phyloP scores from a whole-genome alignment of 2,329 filamentous ascomycete genomes.

The Diaporthe nobilis region DNA sequence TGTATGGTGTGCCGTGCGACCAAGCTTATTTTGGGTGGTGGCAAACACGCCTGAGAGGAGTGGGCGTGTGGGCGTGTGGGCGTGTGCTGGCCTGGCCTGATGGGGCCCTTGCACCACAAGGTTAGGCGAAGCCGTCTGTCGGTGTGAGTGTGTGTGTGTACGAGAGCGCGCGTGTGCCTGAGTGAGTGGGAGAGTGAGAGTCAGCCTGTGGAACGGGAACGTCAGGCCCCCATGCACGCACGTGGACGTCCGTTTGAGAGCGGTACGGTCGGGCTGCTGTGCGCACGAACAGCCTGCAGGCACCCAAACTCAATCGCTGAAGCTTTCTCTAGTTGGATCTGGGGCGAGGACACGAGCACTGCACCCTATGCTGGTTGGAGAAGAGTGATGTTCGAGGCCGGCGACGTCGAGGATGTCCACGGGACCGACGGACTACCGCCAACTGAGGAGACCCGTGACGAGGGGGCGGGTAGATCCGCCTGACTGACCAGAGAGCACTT shows the following conservation, averaged over 20 bases:
- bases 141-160: slow-evolving; percentile 1
- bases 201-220: slow-evolving; percentile 28
- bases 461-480: slow-evolving; percentile 30
- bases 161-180: background rate
- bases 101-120: slow-evolving; percentile 14
- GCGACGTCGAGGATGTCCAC: slow-evolving; percentile 4
- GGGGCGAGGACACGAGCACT: background rate
- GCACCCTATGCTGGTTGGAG: background rate
- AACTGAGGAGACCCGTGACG: slow-evolving; percentile 24
- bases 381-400: background rate
- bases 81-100: slow-evolving; percentile 17
- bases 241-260: background rate
- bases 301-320: slow-evolving; percentile 15
- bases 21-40: slow-evolving; percentile 11
- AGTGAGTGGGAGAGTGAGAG: background rate
- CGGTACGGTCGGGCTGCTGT: background rate
- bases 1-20: slow-evolving; percentile 22
- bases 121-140: slow-evolving; percentile 12
- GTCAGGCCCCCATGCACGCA: slow-evolving; percentile 14
- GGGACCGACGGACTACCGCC: background rate
- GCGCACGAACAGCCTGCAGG: background rate
- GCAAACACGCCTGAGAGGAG: slow-evolving; percentile 2
- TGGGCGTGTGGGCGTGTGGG: background rate
- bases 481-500: slow-evolving; percentile 7
- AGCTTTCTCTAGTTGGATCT: background rate